phyloP scores from a whole-genome alignment of 169 alveolate species.

The Plasmodium gallinaceum region DNA sequence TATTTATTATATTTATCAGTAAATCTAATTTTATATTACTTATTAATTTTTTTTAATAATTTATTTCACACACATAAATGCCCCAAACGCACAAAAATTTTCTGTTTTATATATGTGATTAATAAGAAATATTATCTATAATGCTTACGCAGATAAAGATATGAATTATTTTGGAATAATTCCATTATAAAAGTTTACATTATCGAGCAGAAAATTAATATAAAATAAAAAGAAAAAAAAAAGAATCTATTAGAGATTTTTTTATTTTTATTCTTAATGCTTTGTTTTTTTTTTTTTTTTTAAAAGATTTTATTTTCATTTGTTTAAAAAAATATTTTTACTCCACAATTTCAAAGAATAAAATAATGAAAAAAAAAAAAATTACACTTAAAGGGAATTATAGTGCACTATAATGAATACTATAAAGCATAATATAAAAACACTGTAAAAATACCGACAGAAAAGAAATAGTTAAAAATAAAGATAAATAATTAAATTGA shows the following conservation, averaged over 20 bases:
- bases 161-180: background rate
- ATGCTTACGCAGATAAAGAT: background rate
- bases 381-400: background rate
- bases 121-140: background rate
- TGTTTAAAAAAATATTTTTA: background rate
- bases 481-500: too few relatives aligned
- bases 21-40: background rate
- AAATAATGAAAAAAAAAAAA: background rate
- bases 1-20: background rate
- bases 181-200: conserved; percentile 9
- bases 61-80: conserved; percentile 14
- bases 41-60: background rate
- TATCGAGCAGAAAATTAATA: background rate
- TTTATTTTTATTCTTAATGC: background rate
- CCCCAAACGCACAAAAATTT: conserved; percentile 23
- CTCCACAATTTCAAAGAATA: background rate
- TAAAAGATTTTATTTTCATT: background rate
- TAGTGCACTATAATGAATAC: conserved; percentile 18
- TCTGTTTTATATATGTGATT: background rate
- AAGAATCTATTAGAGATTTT: conserved; percentile 15
- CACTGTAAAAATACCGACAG: too few relatives aligned
- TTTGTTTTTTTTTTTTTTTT: background rate
- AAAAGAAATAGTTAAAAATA: too few relatives aligned
- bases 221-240: background rate
- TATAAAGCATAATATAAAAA: background rate